phyloP scores from a whole-genome alignment of 768 basidiomycete genomes.

The Suillus subaureus region DNA sequence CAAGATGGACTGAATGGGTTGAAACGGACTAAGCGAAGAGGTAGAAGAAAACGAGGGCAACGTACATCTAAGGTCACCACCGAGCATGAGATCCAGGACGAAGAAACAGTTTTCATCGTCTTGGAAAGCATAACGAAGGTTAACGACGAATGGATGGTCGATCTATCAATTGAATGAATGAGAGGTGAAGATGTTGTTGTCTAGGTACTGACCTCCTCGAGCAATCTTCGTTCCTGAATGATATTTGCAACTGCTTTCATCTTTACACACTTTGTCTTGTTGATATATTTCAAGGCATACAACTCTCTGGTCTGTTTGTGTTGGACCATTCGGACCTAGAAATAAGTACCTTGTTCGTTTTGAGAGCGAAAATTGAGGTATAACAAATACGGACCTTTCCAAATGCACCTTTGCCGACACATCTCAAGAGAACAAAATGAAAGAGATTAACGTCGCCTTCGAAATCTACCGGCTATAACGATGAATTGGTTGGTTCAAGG shows the following conservation, averaged over 20 bases:
- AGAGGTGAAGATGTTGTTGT: background rate
- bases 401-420: conserved; percentile 98
- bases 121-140: conserved; percentile 94
- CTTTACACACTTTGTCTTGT: conserved; percentile 96
- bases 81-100: conserved; percentile 95
- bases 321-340: conserved; percentile 96
- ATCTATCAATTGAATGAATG: conserved; percentile 50
- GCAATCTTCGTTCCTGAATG: conserved; percentile 89
- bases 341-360: conserved; percentile 20
- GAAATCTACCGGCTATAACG: conserved; percentile 83
- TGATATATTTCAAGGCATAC: conserved; percentile 99
- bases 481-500: conserved; percentile 7
- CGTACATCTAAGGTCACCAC: conserved; percentile 92
- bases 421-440: conserved; percentile 92
- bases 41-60: conserved; percentile 14
- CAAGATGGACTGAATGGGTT: conserved; percentile 71
- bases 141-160: conserved; percentile 94
- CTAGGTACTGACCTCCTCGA: conserved; percentile 78
- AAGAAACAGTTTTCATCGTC: conserved; percentile 99
- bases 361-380: conserved; percentile 4
- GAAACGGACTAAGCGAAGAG: conserved; percentile 2
- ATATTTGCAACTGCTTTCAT: conserved; percentile 99
- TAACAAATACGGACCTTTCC: conserved; percentile 71
- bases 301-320: conserved; percentile 98
- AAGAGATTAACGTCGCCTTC: conserved; percentile 96